Percentiles rank a stretch among this genome's conserved stretches.
phyloP scores from a whole-genome alignment of 305 asterid genomes.

The Stenogyne calaminthoides region DNA sequence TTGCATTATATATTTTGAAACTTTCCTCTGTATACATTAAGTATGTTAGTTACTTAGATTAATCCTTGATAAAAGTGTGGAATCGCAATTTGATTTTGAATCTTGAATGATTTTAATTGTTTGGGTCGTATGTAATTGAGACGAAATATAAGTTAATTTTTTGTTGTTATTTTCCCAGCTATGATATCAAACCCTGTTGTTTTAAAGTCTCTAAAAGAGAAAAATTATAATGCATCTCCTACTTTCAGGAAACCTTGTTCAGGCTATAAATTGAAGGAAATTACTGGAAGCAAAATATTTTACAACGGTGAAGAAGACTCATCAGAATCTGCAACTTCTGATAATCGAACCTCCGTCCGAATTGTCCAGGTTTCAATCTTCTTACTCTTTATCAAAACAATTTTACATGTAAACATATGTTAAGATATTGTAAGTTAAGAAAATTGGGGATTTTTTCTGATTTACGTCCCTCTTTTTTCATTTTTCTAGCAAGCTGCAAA shows the following conservation, averaged over 20 bases:
- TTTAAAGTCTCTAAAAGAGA: not conserved
- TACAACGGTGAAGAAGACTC: constrained; percentile 53
- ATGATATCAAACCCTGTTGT: not conserved
- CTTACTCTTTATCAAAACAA: not conserved
- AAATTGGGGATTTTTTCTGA: not conserved
- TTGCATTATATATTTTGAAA: not conserved
- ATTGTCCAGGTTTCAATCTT: constrained; percentile 73
- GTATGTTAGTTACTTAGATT: not conserved
- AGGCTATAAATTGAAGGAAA: constrained; percentile 85
- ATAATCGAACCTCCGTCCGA: constrained; percentile 86
- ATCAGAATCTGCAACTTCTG: constrained; percentile 57
- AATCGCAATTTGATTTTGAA: not conserved
- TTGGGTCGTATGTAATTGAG: not conserved
- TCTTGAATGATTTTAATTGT: not conserved
- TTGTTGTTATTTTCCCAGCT: not conserved
- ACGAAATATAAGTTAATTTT: not conserved
- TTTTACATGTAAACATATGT: not conserved
- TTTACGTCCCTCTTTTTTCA: constrained; percentile 1
- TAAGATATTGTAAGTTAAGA: not conserved
- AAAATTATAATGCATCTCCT: not conserved
- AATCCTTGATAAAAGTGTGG: not conserved
- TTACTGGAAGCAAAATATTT: constrained; percentile 87
- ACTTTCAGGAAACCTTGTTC: constrained; percentile 84
- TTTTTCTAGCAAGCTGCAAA: constrained; percentile 73
- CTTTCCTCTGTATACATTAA: too few relatives aligned